Conservation (phyloP, 345 rosid genomes). For the Ceriops decandra region DNA sequence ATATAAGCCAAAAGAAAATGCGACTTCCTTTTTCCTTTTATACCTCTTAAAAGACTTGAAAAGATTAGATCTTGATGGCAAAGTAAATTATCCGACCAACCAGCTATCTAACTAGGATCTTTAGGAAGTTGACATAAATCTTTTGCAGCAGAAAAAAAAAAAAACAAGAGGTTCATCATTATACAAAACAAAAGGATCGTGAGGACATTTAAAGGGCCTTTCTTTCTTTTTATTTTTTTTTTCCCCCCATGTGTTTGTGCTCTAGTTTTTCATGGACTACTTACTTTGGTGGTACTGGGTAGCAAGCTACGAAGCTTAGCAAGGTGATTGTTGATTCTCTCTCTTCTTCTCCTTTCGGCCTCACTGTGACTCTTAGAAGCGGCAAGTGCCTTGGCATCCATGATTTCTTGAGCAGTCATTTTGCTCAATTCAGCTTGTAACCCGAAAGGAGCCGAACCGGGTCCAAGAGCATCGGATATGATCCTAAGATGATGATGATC, state of each 20-base stretch:
- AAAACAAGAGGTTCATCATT: background rate
- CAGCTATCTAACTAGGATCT: constrained; percentile 22
- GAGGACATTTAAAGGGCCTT: background rate
- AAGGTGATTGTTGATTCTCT: constrained; percentile 93
- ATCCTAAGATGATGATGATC: constrained; percentile 77
- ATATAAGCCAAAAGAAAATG: constrained; percentile 1
- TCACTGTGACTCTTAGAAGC: constrained; percentile 98
- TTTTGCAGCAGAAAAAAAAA: constrained; percentile 5
- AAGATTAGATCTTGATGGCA: background rate
- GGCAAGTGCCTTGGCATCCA: constrained; percentile 99
- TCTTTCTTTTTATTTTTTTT: background rate
- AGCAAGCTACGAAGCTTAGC: constrained; percentile 91
- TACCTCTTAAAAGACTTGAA: background rate
- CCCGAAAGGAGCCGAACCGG: constrained; percentile 66
- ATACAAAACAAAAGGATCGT: background rate
- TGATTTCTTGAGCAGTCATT: constrained; percentile 92
- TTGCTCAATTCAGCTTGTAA: constrained; percentile 78
- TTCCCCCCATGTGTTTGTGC: background rate
- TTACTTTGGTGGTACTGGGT: constrained; percentile 97
- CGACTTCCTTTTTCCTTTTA: constrained; percentile 19
- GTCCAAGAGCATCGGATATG: constrained; percentile 77
- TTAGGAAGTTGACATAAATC: constrained; percentile 21
- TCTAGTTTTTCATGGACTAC: constrained; percentile 27
- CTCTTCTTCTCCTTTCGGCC: constrained; percentile 93
- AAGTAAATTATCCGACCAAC: background rate